phyloP scores from a whole-genome alignment of 1,139 yeast species.

The Taiozyma sp. region DNA sequence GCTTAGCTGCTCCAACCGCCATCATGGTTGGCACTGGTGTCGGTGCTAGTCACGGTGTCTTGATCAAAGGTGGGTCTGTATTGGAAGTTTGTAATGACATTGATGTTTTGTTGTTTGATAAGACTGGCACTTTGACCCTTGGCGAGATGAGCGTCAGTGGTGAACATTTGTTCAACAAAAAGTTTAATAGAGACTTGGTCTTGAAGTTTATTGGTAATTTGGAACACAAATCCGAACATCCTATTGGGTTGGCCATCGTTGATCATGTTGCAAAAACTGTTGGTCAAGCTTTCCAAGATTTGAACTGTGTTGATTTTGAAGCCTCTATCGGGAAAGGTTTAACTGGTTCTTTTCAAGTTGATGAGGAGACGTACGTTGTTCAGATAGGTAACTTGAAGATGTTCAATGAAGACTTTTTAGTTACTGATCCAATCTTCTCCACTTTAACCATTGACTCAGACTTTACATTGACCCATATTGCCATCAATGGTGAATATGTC shows the following conservation, averaged over 20 bases:
- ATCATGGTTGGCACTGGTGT: slow-evolving; percentile 98
- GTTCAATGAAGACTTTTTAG: slow-evolving; percentile 28
- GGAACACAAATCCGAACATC: slow-evolving; percentile 82
- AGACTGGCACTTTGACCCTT: slow-evolving; percentile 91
- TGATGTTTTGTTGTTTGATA: slow-evolving; percentile 77
- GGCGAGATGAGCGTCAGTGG: slow-evolving; percentile 67
- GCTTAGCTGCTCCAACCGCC: slow-evolving; percentile 97
- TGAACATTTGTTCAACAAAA: slow-evolving; percentile 19
- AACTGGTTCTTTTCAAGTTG: slow-evolving; percentile 37
- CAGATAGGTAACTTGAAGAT: slow-evolving; percentile 55
- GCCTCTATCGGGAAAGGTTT: slow-evolving; percentile 74
- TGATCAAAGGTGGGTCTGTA: slow-evolving; percentile 91
- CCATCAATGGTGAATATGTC: slow-evolving; percentile 49
- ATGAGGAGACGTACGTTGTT: slow-evolving; percentile 30
- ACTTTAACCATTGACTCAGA: slow-evolving; percentile 21
- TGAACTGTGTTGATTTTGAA: slow-evolving; percentile 30
- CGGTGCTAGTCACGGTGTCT: slow-evolving; percentile 85
- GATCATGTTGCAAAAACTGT: slow-evolving; percentile 24
- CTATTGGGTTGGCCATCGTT: slow-evolving; percentile 71
- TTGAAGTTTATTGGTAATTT: slow-evolving; percentile 62
- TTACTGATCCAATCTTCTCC: slow-evolving; percentile 19
- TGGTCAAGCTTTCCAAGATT: neutral
- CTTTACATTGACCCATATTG: slow-evolving; percentile 34
- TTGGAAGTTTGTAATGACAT: slow-evolving; percentile 70
- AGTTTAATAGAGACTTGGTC: slow-evolving; percentile 14